A percentile compares a stretch with the other conserved stretches of the same genome.
Conservation (phyloP, 805 yeast genomes). For the Hermanozyma aechmeae region DNA sequence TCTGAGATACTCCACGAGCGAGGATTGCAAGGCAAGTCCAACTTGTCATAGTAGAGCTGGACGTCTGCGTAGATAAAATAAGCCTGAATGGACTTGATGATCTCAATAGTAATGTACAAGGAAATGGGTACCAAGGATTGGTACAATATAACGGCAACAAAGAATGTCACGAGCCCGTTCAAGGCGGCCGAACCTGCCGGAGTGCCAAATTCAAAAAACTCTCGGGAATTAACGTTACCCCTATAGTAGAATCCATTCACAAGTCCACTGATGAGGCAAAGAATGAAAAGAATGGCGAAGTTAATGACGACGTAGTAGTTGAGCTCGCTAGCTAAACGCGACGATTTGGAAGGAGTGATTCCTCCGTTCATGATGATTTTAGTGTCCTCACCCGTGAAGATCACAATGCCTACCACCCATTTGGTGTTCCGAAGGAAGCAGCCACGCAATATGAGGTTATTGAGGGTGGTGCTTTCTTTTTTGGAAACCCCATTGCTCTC, state of each 20-base stretch:
- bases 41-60: constrained; percentile 53
- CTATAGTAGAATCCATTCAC: constrained; percentile 62
- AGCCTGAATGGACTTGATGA: constrained; percentile 76
- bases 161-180: constrained; percentile 65
- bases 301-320: constrained; percentile 63
- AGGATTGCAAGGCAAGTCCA: constrained; percentile 79
- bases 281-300: constrained; percentile 50
- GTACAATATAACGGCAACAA: constrained; percentile 67
- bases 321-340: constrained; percentile 64
- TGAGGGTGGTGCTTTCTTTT: constrained; percentile 61
- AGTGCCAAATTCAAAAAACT: constrained; percentile 62
- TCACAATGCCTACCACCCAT: constrained; percentile 73
- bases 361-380: constrained; percentile 80
- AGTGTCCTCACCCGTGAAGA: constrained; percentile 71
- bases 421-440: constrained; percentile 72
- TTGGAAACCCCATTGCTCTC: constrained; percentile 7
- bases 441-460: constrained; percentile 65
- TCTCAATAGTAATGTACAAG: constrained; percentile 71
- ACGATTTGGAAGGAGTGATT: constrained; percentile 66
- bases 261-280: constrained; percentile 64
- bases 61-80: constrained; percentile 72
- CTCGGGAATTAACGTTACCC: constrained; percentile 39
- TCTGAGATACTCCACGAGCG: constrained; percentile 81
- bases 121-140: constrained; percentile 81
- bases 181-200: constrained; percentile 55